These are phyloP conservation scores for Cucumis variabilis DNA, from an alignment of 331 rosid genomes.

Conservation along the genomic window DNA sequence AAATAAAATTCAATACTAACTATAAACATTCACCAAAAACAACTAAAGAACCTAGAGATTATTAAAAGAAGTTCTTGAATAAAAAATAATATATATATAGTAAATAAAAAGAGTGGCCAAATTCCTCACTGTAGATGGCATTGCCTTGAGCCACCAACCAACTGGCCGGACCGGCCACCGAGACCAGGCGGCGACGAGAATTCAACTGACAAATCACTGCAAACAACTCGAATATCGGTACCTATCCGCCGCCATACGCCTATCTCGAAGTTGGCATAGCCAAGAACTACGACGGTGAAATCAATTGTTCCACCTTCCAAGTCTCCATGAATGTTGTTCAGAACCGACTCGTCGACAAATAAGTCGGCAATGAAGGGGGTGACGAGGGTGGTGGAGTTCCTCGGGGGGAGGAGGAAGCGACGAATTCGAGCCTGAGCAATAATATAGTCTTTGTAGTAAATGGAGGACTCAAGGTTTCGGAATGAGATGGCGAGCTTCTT, in stretches of 20 bases:
- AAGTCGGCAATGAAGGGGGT: slow-evolving; percentile 43
- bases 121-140: slow-evolving; percentile 34
- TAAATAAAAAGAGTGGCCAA: background rate
- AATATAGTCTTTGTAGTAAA: slow-evolving; percentile 37
- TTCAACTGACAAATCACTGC: slow-evolving; percentile 46
- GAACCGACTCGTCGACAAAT: slow-evolving; percentile 1
- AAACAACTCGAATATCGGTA: slow-evolving; percentile 52
- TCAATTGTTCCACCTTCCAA: slow-evolving; percentile 40
- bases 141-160: slow-evolving; percentile 46
- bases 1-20: background rate
- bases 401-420: slow-evolving; percentile 58
- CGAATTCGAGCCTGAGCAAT: slow-evolving; percentile 44
- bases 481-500: slow-evolving; percentile 64
- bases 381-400: slow-evolving; percentile 39
- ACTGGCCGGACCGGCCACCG: slow-evolving; percentile 42
- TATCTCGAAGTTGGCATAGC: slow-evolving; percentile 50
- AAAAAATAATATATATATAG: background rate
- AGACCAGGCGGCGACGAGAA: slow-evolving; percentile 39
- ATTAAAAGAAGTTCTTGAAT: background rate
- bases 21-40: background rate
- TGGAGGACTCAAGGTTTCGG: slow-evolving; percentile 39
- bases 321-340: slow-evolving; percentile 39
- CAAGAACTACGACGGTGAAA: slow-evolving; percentile 55
- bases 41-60: too few relatives aligned
- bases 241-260: slow-evolving; percentile 67